Evolutionary conservation across 371 early-diverging fungal species (phyloP).

Genomic region (Batrachochytrium dendrobatidis): DNA sequence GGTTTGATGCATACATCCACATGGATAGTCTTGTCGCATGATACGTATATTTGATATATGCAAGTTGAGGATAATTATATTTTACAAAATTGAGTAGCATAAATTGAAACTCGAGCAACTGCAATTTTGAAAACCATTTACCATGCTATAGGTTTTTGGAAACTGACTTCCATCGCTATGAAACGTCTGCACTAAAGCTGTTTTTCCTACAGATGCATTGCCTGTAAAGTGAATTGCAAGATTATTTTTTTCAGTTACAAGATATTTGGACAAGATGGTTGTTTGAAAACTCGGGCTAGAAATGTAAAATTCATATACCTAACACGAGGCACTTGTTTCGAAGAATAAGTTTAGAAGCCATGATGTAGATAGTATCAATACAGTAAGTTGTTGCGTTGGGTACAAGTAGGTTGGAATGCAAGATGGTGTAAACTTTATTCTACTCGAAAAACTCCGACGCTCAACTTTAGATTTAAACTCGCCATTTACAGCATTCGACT

Average conservation of each 20-base stretch:
- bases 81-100: too few species aligned
- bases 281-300: too few species aligned
- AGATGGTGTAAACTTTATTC: too few species aligned
- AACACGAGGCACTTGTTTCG: slow-evolving; percentile 35
- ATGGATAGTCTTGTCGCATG: slow-evolving; percentile 33
- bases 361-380: too few species aligned
- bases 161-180: slow-evolving; percentile 35
- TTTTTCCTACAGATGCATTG: slow-evolving; percentile 36
- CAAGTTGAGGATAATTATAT: slow-evolving; percentile 4
- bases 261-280: too few species aligned
- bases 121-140: too few species aligned
- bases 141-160: slow-evolving; percentile 39
- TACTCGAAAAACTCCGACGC: too few species aligned
- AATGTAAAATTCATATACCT: slow-evolving; percentile 8
- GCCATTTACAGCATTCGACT: too few species aligned
- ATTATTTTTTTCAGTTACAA: not conserved
- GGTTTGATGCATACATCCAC: slow-evolving; percentile 35
- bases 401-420: too few species aligned
- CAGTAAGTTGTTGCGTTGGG: too few species aligned
- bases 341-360: slow-evolving; percentile 14
- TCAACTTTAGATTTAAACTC: too few species aligned
- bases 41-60: not conserved
- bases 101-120: too few species aligned
- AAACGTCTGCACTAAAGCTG: slow-evolving; percentile 31
- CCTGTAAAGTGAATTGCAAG: slow-evolving; percentile 20